phyloP scores from a whole-genome alignment of 768 basidiomycete species.

The Tricholoma sp. region DNA sequence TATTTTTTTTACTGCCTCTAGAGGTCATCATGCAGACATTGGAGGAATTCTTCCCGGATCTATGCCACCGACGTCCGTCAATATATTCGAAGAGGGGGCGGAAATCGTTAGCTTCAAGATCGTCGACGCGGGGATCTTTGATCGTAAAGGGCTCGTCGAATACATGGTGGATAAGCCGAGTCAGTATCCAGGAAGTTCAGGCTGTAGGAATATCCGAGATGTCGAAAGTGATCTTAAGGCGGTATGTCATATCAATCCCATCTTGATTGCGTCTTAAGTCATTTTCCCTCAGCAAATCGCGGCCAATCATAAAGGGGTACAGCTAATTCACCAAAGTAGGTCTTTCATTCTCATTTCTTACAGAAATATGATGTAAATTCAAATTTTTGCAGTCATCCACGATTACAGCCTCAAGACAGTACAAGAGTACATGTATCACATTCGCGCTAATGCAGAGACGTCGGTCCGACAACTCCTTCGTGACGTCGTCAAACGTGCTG shows the following conservation, averaged over 20 bases:
- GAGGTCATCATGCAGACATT: conserved; percentile 93
- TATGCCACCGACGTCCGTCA: conserved; percentile 92
- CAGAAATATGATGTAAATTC: conserved; percentile 2
- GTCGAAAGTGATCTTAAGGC: conserved; percentile 93
- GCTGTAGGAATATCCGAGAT: conserved; percentile 81
- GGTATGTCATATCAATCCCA: conserved; percentile 35
- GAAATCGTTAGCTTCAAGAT: conserved; percentile 90
- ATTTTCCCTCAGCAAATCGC: conserved; percentile 70
- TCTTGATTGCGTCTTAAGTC: conserved; percentile 1
- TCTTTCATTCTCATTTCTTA: conserved; percentile 3
- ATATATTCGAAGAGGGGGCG: conserved; percentile 92
- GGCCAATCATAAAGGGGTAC: conserved; percentile 88
- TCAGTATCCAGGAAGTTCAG: conserved; percentile 79
- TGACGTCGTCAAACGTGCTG: conserved; percentile 66
- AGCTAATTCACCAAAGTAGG: conserved; percentile 76
- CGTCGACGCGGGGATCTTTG: conserved; percentile 77
- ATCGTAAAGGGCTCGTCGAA: conserved; percentile 66
- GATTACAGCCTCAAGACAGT: conserved; percentile 86
- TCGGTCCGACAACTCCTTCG: conserved; percentile 81
- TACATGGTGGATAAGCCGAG: conserved; percentile 82
- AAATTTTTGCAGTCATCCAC: conserved; percentile 54
- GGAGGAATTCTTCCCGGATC: conserved; percentile 90
- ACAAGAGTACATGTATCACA: conserved; percentile 91
- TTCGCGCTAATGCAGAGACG: conserved; percentile 81
- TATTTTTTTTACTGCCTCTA: conserved; percentile 90